phyloP scores from a whole-genome alignment of 2,329 filamentous ascomycete genomes.

The Albophoma yamanashiensis region DNA sequence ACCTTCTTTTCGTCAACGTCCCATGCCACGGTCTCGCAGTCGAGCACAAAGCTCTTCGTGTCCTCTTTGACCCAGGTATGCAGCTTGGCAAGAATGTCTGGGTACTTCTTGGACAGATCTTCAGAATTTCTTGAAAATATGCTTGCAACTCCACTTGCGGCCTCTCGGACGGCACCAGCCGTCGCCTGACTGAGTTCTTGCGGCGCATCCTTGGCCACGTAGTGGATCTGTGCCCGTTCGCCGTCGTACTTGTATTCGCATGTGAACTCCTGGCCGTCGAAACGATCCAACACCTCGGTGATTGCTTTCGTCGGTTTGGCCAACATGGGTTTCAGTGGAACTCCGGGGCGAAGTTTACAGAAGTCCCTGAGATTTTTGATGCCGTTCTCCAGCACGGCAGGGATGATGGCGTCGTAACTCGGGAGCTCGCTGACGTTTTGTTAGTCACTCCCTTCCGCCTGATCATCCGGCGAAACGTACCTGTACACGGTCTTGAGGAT shows the following conservation, averaged over 20 bases:
- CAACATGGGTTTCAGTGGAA: slow-evolving; percentile 96
- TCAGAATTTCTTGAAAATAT: slow-evolving; percentile 98
- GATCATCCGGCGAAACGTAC: slow-evolving; percentile 28
- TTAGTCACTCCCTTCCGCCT: neutral
- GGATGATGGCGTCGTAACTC: slow-evolving; percentile 90
- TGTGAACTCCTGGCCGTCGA: slow-evolving; percentile 90
- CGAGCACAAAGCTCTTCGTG: slow-evolving; percentile 93
- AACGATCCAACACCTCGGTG: slow-evolving; percentile 91
- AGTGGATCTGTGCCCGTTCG: slow-evolving; percentile 97
- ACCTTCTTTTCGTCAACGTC: slow-evolving; percentile 93
- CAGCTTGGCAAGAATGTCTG: slow-evolving; percentile 83
- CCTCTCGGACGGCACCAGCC: slow-evolving; percentile 51
- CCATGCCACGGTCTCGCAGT: slow-evolving; percentile 97
- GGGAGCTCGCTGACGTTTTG: slow-evolving; percentile 62
- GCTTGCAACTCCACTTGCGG: slow-evolving; percentile 65
- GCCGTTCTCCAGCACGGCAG: slow-evolving; percentile 76
- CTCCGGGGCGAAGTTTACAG: slow-evolving; percentile 86
- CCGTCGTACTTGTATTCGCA: slow-evolving; percentile 99
- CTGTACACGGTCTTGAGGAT: slow-evolving; percentile 86
- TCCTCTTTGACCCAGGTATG: slow-evolving; percentile 80
- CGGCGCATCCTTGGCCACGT: slow-evolving; percentile 71
- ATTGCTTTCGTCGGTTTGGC: slow-evolving; percentile 98
- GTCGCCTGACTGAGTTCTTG: slow-evolving; percentile 56
- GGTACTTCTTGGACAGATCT: slow-evolving; percentile 94
- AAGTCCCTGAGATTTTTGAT: slow-evolving; percentile 72